Base-by-base conservation (phyloP, 805 yeast genomes). In the Komagataella pseudopastoris region DNA sequence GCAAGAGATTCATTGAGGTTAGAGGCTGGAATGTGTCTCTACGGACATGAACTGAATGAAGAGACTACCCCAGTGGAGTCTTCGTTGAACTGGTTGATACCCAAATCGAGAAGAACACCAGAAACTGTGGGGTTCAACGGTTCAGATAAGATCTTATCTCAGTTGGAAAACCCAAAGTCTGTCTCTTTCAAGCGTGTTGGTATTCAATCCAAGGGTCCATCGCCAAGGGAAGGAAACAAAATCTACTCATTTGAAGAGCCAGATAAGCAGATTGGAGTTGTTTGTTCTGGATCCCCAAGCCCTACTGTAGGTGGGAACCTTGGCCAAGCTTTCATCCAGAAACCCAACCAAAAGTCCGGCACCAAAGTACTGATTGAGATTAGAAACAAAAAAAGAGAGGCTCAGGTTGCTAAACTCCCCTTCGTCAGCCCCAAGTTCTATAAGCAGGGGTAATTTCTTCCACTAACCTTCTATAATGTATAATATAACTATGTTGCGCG, bases 21-120 rank as follows among this genome's bases (percentile, higher is more conserved):
- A 50, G 99, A 93, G 71, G 99, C 99, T 4, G 99, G 99, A 36
- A 87, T 93, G 96, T 93, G 99, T 68, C 74, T 93, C 51, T 93
- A 93, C 61, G 99, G 99, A 2, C 85, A 89, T 64, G 99, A 93
- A 67, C 74, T 93, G 60, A 78, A 76, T 55, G 96, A 88, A 58
- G 65, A 69, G 10, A 80, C 78, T 30, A 84, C 96, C 2, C 99
- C 99, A 8, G 80, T 91, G 3, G 95, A 89, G 59, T 95, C 93
- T 0, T 80, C 93, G 0, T 75, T 93, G 57, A 76, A 89, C 49
- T 93, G 99, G 99, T 77, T 89, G 50, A 76, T 93, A 48, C 86
- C 95, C 44, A 88, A 89, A 70, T 63, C 79, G 14, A 81, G 97
- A 66, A 77, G 96, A 62, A 61, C 65, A 12, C 65, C 63, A 14